Conservation (phyloP, 441 rosid genomes). For the Populus hybrid region DNA sequence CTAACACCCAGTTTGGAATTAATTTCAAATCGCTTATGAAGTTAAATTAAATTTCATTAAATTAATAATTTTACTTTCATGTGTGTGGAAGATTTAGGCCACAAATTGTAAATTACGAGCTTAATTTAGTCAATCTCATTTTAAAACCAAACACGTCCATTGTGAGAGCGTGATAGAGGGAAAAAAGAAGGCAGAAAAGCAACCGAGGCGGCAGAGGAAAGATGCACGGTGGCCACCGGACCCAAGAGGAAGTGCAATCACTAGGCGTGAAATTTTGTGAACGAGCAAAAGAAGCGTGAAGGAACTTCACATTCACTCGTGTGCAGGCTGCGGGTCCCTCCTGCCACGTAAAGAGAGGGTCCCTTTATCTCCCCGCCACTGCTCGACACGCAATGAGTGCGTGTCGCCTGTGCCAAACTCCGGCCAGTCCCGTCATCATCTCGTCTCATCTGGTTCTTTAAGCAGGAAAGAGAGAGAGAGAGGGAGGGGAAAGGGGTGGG, state of each 20-base stretch:
- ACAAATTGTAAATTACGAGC: too few relatives aligned
- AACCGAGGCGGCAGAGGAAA: not conserved
- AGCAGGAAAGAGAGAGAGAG: not conserved
- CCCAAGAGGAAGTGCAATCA: not conserved
- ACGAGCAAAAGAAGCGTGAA: not conserved
- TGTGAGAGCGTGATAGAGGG: not conserved
- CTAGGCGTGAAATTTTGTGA: conserved; percentile 22
- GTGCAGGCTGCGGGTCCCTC: not conserved
- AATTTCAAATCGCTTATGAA: too few relatives aligned
- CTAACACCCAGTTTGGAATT: too few relatives aligned
- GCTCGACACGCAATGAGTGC: conserved; percentile 9
- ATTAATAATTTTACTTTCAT: too few relatives aligned
- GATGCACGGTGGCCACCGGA: not conserved
- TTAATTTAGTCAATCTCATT: too few relatives aligned
- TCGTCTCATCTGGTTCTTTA: not conserved
- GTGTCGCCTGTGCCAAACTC: conserved; percentile 6
- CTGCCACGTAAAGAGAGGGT: not conserved
- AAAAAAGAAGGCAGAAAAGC: too few relatives aligned
- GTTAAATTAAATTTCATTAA: too few relatives aligned
- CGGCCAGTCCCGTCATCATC: not conserved
- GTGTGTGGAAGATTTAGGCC: too few relatives aligned
- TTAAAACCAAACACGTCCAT: too few relatives aligned
- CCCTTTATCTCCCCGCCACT: not conserved
- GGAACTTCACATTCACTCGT: not conserved
- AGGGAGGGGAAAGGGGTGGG: too few relatives aligned